Percentiles rank a stretch among this genome's conserved stretches.
phyloP scores from a whole-genome alignment of 2,329 filamentous ascomycete species.

The Colletotrichum sp. region DNA sequence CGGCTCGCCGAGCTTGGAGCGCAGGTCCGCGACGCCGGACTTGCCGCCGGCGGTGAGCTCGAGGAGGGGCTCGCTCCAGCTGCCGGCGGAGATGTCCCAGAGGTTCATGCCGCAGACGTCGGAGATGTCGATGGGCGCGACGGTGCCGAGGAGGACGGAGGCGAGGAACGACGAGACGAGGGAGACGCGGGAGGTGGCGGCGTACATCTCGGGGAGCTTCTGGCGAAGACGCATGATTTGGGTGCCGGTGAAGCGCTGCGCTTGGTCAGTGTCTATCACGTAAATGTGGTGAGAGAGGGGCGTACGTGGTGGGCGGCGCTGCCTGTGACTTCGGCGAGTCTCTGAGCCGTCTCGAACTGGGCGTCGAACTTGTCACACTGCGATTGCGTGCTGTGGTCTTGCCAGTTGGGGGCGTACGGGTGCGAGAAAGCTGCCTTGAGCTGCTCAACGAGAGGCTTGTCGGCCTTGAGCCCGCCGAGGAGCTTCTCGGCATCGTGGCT shows the following conservation, averaged over 20 bases:
- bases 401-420: slow-evolving; percentile 94
- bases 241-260: slow-evolving; percentile 90
- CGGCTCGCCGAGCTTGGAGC: slow-evolving; percentile 80
- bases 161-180: slow-evolving; percentile 96
- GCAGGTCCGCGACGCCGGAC: slow-evolving; percentile 66
- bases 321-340: slow-evolving; percentile 80
- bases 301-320: slow-evolving; percentile 93
- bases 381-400: slow-evolving; percentile 91
- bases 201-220: slow-evolving; percentile 82
- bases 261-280: neutral
- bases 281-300: neutral
- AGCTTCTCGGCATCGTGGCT: slow-evolving; percentile 69
- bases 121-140: slow-evolving; percentile 91
- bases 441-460: slow-evolving; percentile 73
- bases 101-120: slow-evolving; percentile 98
- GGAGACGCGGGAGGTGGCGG: slow-evolving; percentile 81
- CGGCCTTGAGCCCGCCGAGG: slow-evolving; percentile 65
- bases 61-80: slow-evolving; percentile 78
- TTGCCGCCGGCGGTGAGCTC: slow-evolving; percentile 71
- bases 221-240: slow-evolving; percentile 90
- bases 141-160: slow-evolving; percentile 82
- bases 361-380: slow-evolving; percentile 91
- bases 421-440: slow-evolving; percentile 78
- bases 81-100: slow-evolving; percentile 81
- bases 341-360: slow-evolving; percentile 67